A percentile compares a stretch with the other conserved stretches of the same genome.
phyloP scores from a whole-genome alignment of 164 flowering plant genomes.

The Liquidambar formosana region DNA sequence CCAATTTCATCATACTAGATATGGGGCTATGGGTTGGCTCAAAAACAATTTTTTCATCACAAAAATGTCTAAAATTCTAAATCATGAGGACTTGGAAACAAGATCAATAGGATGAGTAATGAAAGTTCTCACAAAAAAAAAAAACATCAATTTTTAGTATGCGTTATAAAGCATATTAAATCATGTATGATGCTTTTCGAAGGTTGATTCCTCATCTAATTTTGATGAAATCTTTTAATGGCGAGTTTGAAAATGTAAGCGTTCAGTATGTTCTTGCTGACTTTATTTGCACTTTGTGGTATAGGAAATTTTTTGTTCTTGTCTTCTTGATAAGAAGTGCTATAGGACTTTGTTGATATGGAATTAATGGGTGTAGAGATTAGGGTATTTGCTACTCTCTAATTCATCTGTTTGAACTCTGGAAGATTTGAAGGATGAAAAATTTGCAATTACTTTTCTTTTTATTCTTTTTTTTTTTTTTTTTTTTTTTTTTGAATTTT shows the following conservation, averaged over 20 bases:
- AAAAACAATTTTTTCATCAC: too few relatives aligned
- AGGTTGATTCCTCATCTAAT: background rate
- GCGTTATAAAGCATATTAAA: too few relatives aligned
- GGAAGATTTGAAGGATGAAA: background rate
- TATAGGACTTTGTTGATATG: background rate
- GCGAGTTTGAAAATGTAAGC: background rate
- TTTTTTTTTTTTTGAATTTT: background rate
- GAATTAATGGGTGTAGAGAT: background rate
- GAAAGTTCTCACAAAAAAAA: too few relatives aligned
- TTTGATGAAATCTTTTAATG: background rate
- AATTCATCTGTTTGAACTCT: background rate
- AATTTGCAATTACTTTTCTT: background rate
- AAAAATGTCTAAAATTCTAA: too few relatives aligned
- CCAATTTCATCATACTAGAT: too few relatives aligned
- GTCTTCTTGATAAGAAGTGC: too few relatives aligned
- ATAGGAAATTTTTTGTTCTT: too few relatives aligned
- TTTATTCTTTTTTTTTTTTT: background rate
- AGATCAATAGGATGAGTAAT: too few relatives aligned
- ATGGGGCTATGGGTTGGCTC: too few relatives aligned
- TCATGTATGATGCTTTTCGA: too few relatives aligned
- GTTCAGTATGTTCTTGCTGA: background rate
- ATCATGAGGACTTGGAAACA: too few relatives aligned
- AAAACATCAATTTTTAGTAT: too few relatives aligned
- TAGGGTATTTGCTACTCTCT: background rate
- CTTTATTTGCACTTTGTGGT: background rate